Percentiles rank a stretch among this genome's conserved stretches.
phyloP scores from a whole-genome alignment of 495 filamentous ascomycete genomes.

The Delitschia confertaspora region DNA sequence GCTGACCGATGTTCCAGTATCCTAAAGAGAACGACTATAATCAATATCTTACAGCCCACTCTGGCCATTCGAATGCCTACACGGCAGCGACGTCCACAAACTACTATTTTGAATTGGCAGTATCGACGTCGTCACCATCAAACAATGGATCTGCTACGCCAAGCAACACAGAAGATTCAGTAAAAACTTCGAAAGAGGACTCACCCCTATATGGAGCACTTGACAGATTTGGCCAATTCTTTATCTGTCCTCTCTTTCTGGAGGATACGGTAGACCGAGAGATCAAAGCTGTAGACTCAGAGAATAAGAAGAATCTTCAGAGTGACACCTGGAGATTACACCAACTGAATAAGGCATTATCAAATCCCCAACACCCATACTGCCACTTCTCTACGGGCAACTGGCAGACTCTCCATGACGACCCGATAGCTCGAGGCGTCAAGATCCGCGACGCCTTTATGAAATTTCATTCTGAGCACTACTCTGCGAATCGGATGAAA shows the following conservation, averaged over 20 bases:
- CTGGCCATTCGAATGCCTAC: constrained; percentile 89
- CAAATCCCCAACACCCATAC: constrained; percentile 87
- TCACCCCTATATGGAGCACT: constrained; percentile 82
- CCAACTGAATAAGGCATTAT: constrained; percentile 83
- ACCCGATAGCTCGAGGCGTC: constrained; percentile 70
- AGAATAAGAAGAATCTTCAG: constrained; percentile 99
- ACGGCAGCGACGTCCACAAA: constrained; percentile 91
- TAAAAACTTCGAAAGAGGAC: constrained; percentile 21
- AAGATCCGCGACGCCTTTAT: constrained; percentile 92
- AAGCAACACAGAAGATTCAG: constrained; percentile 21
- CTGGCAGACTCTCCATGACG: constrained; percentile 76
- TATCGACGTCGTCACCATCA: constrained; percentile 39
- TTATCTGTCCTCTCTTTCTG: constrained; percentile 84
- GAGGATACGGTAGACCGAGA: constrained; percentile 85
- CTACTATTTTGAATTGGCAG: constrained; percentile 93
- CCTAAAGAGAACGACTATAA: constrained; percentile 95
- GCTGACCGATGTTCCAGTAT: constrained; percentile 44
- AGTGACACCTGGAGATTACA: constrained; percentile 87
- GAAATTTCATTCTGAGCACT: constrained; percentile 79
- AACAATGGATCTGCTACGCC: constrained; percentile 22
- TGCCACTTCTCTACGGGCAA: constrained; percentile 95
- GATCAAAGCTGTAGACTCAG: constrained; percentile 87
- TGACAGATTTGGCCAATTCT: constrained; percentile 97
- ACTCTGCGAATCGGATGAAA: constrained; percentile 96
- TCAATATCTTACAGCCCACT: constrained; percentile 80